These are phyloP conservation scores for Geranium incanum DNA, from an alignment of 441 rosid genomes.

Conservation along the genomic window DNA sequence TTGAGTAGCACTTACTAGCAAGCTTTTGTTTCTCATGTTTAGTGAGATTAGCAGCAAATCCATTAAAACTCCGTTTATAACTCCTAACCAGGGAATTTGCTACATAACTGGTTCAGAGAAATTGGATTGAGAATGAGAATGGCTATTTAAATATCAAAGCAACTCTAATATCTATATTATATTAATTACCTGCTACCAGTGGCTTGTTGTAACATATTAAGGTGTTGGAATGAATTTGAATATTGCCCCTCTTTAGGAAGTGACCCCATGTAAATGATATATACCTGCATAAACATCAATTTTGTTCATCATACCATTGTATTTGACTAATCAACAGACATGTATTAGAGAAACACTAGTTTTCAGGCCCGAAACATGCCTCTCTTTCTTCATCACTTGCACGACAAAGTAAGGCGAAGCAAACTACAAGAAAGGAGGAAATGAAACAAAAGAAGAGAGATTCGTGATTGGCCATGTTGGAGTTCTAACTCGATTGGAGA, in stretches of 20 bases:
- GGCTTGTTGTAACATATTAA: conserved; percentile 31
- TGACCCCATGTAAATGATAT: conserved; percentile 57
- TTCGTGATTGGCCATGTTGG: neutral
- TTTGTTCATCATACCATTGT: neutral
- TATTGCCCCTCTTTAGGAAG: conserved; percentile 31
- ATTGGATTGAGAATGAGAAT: too few species aligned
- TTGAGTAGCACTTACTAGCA: conserved; percentile 16
- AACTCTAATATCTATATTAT: too few species aligned
- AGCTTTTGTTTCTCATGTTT: conserved; percentile 27
- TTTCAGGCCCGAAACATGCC: neutral
- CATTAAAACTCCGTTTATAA: conserved; percentile 23
- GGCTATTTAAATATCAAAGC: too few species aligned
- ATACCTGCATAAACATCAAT: conserved; percentile 24
- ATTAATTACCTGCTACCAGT: conserved; percentile 24
- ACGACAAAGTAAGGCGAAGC: neutral
- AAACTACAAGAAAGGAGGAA: neutral
- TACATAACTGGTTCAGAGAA: conserved; percentile 19
- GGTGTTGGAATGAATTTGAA: conserved; percentile 34
- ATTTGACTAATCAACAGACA: neutral
- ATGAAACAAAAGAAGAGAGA: neutral
- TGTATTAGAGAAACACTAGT: neutral
- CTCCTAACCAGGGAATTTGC: conserved; percentile 24
- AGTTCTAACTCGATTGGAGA: neutral
- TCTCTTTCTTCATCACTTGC: neutral
- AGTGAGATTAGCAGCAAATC: conserved; percentile 43